Percentiles rank a stretch among this genome's conserved stretches.
These are phyloP conservation scores for Leccinum disarticulatum DNA, from an alignment of 768 basidiomycete species.

Conservation along the genomic window DNA sequence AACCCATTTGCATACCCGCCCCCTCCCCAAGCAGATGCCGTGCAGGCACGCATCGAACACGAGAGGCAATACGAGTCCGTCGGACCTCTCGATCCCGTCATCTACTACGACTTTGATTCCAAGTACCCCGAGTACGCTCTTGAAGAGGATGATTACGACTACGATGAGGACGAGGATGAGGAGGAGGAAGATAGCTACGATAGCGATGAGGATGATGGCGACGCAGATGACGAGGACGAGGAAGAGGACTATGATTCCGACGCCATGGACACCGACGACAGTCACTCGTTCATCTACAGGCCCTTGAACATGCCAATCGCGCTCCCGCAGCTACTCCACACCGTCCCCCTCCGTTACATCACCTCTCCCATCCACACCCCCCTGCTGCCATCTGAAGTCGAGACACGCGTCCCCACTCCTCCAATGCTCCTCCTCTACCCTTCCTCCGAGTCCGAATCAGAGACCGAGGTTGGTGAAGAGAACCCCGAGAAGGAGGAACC, in stretches of 20 bases:
- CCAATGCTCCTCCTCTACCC: background rate
- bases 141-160: background rate
- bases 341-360: background rate
- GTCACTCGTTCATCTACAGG: background rate
- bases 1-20: conserved; percentile 12
- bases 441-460: background rate
- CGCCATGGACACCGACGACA: background rate
- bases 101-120: background rate
- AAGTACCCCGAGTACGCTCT: background rate
- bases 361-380: background rate
- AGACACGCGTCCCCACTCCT: background rate
- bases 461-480: background rate
- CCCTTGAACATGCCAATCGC: background rate
- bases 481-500: background rate
- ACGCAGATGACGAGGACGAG: background rate
- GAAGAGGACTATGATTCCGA: background rate
- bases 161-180: background rate
- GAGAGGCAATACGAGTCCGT: background rate
- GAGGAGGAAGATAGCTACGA: background rate
- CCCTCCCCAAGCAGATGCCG: background rate
- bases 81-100: background rate
- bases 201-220: background rate
- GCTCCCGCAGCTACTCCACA: conserved; percentile 6
- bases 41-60: conserved; percentile 1
- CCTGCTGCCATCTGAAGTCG: background rate